Base-by-base conservation (phyloP, 176 grass and related monocot species). In the Ensete ventricosum region DNA sequence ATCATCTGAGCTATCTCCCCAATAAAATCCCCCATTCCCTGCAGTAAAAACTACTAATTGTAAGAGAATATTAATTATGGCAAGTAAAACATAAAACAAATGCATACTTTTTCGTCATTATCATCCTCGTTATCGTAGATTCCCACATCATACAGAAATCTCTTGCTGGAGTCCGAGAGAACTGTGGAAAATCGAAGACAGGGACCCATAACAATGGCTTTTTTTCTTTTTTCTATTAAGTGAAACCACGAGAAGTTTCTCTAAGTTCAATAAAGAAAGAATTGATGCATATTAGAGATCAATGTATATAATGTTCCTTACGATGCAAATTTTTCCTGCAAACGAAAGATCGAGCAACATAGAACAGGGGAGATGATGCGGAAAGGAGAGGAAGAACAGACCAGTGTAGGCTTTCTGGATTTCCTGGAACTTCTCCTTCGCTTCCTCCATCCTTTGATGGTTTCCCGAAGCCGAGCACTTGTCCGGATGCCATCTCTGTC, bases 1-100 rank as follows among this genome's bases (percentile, higher is more conserved):
- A 98, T 98, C 94, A 98, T 98, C 62, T 98, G 88, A 49, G 86
- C 82, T 86, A 98, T 98, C 87, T 98, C 94, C 69, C 88, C 86
- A 19, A 98, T 71, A 71, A 98, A 98, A 62, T 98, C 86, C 6
- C 84, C 94, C 94, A 98, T 98, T 64, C 88, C 94, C 84, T 91
- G 83, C 23, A 83, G 24, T 55, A 73, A 64, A 12, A 48, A 77
- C 17, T 53, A 82, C 21, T 50, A 74, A 13, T 62, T 59, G 52
- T 54, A 0, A 4, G 75, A 19, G 25, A 78, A 53, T 12, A 51
- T 70, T 70, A 12, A 70, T 19, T 50, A 51, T 9, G 20, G 7
- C 25, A 10, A 34, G 3, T 20, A n/a, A 19, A 5, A 50, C 34
- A 11, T 16, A 67, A 2, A 34, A 67, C 4, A 70, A n/a, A 9